These are phyloP conservation scores for Stephanodiscus triporus DNA, from an alignment of 108 stramenopile genomes.

Conservation along the genomic window DNA sequence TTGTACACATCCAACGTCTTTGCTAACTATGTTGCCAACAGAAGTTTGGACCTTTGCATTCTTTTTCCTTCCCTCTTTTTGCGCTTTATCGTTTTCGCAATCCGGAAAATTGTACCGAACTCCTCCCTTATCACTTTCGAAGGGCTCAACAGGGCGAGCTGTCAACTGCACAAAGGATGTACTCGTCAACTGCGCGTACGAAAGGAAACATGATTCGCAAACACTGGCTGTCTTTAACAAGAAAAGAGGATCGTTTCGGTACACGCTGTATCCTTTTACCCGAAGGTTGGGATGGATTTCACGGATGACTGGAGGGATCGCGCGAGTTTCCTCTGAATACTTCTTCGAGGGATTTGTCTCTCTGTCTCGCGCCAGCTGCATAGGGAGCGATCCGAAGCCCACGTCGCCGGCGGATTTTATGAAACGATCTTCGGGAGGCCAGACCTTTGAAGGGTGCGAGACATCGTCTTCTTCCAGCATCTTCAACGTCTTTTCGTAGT, in stretches of 20 bases:
- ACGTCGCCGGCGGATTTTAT: slow-evolving; percentile 75
- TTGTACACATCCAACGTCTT: slow-evolving; percentile 23
- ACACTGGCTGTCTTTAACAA: slow-evolving; percentile 70
- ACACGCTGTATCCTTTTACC: slow-evolving; percentile 55
- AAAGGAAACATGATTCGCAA: slow-evolving; percentile 82
- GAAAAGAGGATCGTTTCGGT: slow-evolving; percentile 77
- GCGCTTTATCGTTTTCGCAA: background rate
- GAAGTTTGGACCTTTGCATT: background rate
- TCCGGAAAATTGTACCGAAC: slow-evolving; percentile 6
- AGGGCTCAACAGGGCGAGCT: slow-evolving; percentile 21
- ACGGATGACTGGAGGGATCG: slow-evolving; percentile 79
- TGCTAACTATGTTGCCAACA: slow-evolving; percentile 4
- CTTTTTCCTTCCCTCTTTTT: background rate
- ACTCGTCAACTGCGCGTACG: slow-evolving; percentile 68
- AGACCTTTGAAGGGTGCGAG: slow-evolving; percentile 41
- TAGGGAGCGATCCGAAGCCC: slow-evolving; percentile 67
- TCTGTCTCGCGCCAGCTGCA: slow-evolving; percentile 12
- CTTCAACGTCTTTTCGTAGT: slow-evolving; percentile 74
- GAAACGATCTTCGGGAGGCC: slow-evolving; percentile 74
- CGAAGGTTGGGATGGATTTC: slow-evolving; percentile 67
- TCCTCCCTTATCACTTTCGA: slow-evolving; percentile 4
- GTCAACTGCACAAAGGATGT: slow-evolving; percentile 40
- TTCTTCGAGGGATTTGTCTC: slow-evolving; percentile 23
- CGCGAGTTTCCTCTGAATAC: slow-evolving; percentile 38
- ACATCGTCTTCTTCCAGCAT: slow-evolving; percentile 43